These are phyloP conservation scores for Ogataea sp. DNA, from an alignment of 805 yeast species.

Conservation along the genomic window DNA sequence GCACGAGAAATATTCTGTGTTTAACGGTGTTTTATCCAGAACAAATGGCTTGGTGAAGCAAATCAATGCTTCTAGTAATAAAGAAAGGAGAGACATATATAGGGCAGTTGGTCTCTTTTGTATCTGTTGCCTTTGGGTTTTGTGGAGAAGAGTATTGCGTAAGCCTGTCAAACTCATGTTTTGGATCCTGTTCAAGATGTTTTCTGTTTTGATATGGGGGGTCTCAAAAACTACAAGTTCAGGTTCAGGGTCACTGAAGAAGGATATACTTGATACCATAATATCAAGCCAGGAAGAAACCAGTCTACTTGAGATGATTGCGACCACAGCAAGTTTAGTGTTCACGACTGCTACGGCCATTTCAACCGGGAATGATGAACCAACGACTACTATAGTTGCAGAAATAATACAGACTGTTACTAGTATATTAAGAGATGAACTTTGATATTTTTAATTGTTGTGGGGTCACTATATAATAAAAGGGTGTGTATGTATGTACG, in stretches of 20 bases:
- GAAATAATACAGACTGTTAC: background rate
- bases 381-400: background rate
- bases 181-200: conserved; percentile 37
- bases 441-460: background rate
- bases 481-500: too few relatives aligned
- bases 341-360: too few relatives aligned
- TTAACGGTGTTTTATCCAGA: conserved; percentile 31
- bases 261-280: too few relatives aligned
- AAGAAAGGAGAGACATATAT: conserved; percentile 41
- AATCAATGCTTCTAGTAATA: conserved; percentile 43
- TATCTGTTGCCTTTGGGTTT: conserved; percentile 38
- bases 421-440: background rate
- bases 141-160: conserved; percentile 40
- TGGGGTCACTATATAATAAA: too few relatives aligned
- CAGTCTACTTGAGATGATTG: too few relatives aligned
- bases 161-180: conserved; percentile 35
- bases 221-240: conserved; percentile 2
- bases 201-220: conserved; percentile 15
- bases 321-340: too few relatives aligned
- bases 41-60: conserved; percentile 39
- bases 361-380: background rate
- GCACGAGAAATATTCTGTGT: conserved; percentile 33
- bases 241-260: too few relatives aligned
- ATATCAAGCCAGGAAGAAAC: too few relatives aligned
- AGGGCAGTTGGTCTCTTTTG: conserved; percentile 37